These are phyloP conservation scores for Zopfochytrium polystomum DNA, from an alignment of 371 early-diverging fungal species.

Conservation along the genomic window DNA sequence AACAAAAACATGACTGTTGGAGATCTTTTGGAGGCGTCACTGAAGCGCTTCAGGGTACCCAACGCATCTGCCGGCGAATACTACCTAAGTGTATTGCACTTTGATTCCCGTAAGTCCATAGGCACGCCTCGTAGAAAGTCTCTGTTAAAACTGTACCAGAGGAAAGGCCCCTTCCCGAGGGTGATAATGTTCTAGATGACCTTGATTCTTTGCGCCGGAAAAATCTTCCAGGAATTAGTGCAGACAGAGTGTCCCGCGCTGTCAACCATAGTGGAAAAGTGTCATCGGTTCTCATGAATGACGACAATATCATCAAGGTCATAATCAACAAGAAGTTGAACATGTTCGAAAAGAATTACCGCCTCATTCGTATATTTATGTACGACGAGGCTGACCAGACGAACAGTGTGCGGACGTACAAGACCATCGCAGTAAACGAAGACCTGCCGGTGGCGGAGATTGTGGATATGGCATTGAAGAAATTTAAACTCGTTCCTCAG, in stretches of 20 bases:
- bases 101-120: constrained; percentile 46
- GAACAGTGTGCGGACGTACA: constrained; percentile 30
- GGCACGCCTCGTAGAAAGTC: not conserved
- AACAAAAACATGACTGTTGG: constrained; percentile 33
- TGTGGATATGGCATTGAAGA: constrained; percentile 32
- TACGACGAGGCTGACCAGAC: constrained; percentile 26
- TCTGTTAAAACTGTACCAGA: constrained; percentile 19
- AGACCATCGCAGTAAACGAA: constrained; percentile 37
- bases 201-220: constrained; percentile 36
- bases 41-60: constrained; percentile 44
- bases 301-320: constrained; percentile 46
- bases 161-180: constrained; percentile 34
- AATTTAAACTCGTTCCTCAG: constrained; percentile 29
- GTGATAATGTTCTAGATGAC: constrained; percentile 33
- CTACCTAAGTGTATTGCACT: constrained; percentile 44
- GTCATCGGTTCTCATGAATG: constrained; percentile 39
- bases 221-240: constrained; percentile 38
- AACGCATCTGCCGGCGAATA: constrained; percentile 33
- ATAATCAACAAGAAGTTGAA: constrained; percentile 46
- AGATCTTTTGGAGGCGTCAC: constrained; percentile 33
- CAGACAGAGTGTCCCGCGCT: constrained; percentile 11
- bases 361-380: constrained; percentile 41
- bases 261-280: constrained; percentile 6
- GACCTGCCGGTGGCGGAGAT: constrained; percentile 28
- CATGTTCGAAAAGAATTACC: constrained; percentile 33